Evolutionary conservation across 257 asterid species (phyloP).

Genomic region (Sherardia arvensis): DNA sequence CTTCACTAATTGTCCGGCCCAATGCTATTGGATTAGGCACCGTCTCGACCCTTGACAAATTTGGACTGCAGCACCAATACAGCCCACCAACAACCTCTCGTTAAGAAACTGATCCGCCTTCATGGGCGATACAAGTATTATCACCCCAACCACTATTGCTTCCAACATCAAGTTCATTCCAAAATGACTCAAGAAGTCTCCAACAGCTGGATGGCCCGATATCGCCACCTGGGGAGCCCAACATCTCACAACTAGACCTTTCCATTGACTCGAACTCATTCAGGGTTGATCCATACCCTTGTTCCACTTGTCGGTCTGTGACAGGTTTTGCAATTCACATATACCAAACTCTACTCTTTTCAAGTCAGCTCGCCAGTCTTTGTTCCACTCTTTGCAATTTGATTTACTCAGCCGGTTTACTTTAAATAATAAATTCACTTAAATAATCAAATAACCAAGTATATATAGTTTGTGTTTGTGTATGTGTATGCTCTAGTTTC

Average conservation of each 20-base stretch:
- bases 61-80: conserved; percentile 25
- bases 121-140: conserved; percentile 83
- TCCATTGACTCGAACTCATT: conserved; percentile 37
- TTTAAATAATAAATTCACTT: too few species aligned
- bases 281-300: conserved; percentile 41
- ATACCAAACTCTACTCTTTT: conserved; percentile 44
- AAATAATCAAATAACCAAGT: too few species aligned
- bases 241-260: conserved; percentile 38
- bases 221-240: conserved; percentile 73
- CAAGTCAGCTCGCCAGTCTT: conserved; percentile 53
- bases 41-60: conserved; percentile 32
- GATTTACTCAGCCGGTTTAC: too few species aligned
- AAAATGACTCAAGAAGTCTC: conserved; percentile 67
- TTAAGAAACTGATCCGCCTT: conserved; percentile 72
- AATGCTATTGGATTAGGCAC: conserved; percentile 48
- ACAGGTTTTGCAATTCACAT: conserved; percentile 35
- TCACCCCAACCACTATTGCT: conserved; percentile 39
- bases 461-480: too few species aligned
- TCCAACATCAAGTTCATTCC: conserved; percentile 77
- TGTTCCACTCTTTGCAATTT: too few species aligned
- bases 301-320: conserved; percentile 36
- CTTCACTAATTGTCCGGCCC: conserved; percentile 31
- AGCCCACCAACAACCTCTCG: conserved; percentile 41
- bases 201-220: conserved; percentile 45
- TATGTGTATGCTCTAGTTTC: too few species aligned